Evolutionary conservation across 371 early-diverging fungal genomes (phyloP), one percentile per base, ranked within the genome.

Genomic region (Mucor indicus): DNA sequence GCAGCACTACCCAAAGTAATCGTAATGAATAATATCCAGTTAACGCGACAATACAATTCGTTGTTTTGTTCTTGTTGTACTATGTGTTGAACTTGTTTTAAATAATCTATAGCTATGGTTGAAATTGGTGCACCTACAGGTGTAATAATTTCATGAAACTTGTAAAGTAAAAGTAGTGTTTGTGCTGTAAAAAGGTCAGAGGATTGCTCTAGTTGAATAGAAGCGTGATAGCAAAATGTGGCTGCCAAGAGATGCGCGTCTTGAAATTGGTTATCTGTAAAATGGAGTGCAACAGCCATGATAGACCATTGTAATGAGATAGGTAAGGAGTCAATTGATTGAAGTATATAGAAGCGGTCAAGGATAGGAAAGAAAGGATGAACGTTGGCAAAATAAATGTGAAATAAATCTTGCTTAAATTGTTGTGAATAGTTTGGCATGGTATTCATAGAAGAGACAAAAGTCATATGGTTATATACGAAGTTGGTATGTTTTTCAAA

Each of bases 351-450:
- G 45, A 48, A 19, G 53, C 55, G 15, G 42, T 48, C 4, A 25
- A 85, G 42, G 11, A 86, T 57, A 2, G 88, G 87, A 25, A 82
- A 72, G 38, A 71, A 77, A 0, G 83, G 80, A 59, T 89, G 79
- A 12, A 86, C 69, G 38, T 68, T 66, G 24, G 73, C 62, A 64
- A 89, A 87, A 67, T 75, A 89, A 24, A 75, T 53, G 22, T 74
- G 64, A 23, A 87, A 50, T 9, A 87, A 68, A 7, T 69, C 62
- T 10, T 51, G 54, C 17, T 67, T 64, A 16, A 70, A 71, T 1
- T 77, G 70, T 8, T 38, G 37, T 6, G 42, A 32, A 20, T 38
- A 33, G 11, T 54, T 45, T 4, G 50, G 56, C 23, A 48, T 44
- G 4, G 24, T 24, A 12, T 25, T 17, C 5, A 24, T 15, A 32